Base-by-base conservation (phyloP, 2,329 filamentous ascomycete genomes). In the Geoglossum cookeanum region DNA sequence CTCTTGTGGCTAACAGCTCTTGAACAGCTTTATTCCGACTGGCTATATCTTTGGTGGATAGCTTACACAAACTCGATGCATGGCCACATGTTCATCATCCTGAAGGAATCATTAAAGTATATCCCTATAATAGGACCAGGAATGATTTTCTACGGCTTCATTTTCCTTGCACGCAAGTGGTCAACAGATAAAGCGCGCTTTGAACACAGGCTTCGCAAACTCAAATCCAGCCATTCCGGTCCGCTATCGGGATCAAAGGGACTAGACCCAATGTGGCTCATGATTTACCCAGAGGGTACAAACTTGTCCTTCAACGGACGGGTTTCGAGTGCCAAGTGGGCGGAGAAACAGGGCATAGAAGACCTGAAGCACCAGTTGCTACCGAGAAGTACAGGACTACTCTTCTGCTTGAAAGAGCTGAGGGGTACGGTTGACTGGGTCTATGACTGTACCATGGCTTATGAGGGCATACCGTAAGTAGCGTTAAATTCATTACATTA, bases 401-500 rank as follows among this genome's bases (percentile, higher is more conserved):
- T 79, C 62, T 94, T 89, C 65, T 90, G 85, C 63, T 70, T 94
- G 48, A 82, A 83, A 60, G 83, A 94, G 68, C 72, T 94, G 13
- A 79, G 80, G 63, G 79, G 77, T 7, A 83, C 83, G 0, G 80
- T 90, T 0, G 85, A 92, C 9, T 94, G 87, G 71, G 74, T 94
- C 0, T 94, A 94, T 64, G 88, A 94, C 70, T 96, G 90, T 69
- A 97, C 92, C 0, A 84, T 98, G 58, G 90, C 88, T 3, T 98
- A 98, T 66, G 91, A 96, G 70, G 91, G 92, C 13, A 80, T 95
- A 48, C 86, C 87, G 84, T 91, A 78, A 76, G 87, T 84, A 13
- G 22, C 32, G 6, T 39, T 48, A 29, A 17, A 17, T 9, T 35
- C 22, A 55, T 29, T 8, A 15, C 17, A 45, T 33, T 27, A 7